phyloP scores from a whole-genome alignment of 208 protist genomes.

The Histomonas meleagridis region DNA sequence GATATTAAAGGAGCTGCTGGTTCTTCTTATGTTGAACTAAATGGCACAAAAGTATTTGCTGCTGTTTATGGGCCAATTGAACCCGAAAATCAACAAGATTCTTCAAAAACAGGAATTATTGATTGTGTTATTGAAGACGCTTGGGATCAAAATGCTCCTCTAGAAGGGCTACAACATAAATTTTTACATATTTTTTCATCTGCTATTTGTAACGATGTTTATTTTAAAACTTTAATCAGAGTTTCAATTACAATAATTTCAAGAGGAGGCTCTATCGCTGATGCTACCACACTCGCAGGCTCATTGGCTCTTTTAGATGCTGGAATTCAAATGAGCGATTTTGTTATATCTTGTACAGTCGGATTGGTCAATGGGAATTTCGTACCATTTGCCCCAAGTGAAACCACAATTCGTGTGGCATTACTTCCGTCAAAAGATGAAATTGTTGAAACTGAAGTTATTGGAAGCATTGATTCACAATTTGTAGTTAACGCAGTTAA shows the following conservation, averaged over 20 bases:
- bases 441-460: constrained; percentile 32
- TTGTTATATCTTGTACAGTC: neutral
- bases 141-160: neutral
- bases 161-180: neutral
- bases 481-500: neutral
- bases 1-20: constrained; percentile 1
- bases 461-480: neutral
- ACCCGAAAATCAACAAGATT: constrained; percentile 13
- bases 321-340: constrained; percentile 29
- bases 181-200: neutral
- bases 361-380: neutral
- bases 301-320: neutral
- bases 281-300: neutral
- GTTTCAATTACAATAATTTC: neutral
- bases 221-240: constrained; percentile 20
- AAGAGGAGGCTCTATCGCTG: neutral
- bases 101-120: neutral
- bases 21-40: constrained; percentile 1
- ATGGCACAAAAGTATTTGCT: neutral
- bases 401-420: neutral
- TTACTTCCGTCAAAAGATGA: neutral
- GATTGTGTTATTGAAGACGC: constrained; percentile 3
- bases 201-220: neutral
- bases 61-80: constrained; percentile 29
- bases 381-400: neutral